Percentiles rank a stretch among this genome's conserved stretches.
Evolutionary conservation across 768 basidiomycete genomes (phyloP).

Genomic region (Xanthoconium stramineum): DNA sequence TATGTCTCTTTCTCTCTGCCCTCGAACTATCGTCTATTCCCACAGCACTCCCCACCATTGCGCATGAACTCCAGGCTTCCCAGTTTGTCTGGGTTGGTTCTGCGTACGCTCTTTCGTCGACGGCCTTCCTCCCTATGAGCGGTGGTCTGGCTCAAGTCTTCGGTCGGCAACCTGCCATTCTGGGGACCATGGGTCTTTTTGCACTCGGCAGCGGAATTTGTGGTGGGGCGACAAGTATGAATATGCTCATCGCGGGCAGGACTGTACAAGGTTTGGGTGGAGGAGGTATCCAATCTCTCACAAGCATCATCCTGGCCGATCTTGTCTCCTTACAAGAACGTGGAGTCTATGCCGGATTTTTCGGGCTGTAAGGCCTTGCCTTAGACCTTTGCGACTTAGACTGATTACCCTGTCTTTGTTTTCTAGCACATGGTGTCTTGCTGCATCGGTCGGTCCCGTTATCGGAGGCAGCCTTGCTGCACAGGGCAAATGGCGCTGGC

Average conservation of each 20-base stretch:
- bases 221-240: slow-evolving; percentile 25
- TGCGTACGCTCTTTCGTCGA: slow-evolving; percentile 35
- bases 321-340: slow-evolving; percentile 42
- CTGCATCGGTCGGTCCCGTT: slow-evolving; percentile 32
- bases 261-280: slow-evolving; percentile 36
- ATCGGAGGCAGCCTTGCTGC: slow-evolving; percentile 36
- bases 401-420: background rate
- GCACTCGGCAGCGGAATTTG: slow-evolving; percentile 36
- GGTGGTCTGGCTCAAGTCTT: slow-evolving; percentile 32
- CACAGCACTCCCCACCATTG: slow-evolving; percentile 36
- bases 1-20: slow-evolving; percentile 25
- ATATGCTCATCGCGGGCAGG: slow-evolving; percentile 23
- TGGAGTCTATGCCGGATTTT: slow-evolving; percentile 34
- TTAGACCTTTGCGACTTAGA: background rate
- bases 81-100: slow-evolving; percentile 38
- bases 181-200: slow-evolving; percentile 26
- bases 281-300: slow-evolving; percentile 34
- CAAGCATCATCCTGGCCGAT: slow-evolving; percentile 42
- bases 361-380: slow-evolving; percentile 10
- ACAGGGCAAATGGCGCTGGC: slow-evolving; percentile 38
- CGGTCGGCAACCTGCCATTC: slow-evolving; percentile 28
- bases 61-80: slow-evolving; percentile 21
- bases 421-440: slow-evolving; percentile 33
- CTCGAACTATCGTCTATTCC: slow-evolving; percentile 27
- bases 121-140: slow-evolving; percentile 37